phyloP scores from a whole-genome alignment of 129 eudicot genomes.

The Artemisia annua region DNA sequence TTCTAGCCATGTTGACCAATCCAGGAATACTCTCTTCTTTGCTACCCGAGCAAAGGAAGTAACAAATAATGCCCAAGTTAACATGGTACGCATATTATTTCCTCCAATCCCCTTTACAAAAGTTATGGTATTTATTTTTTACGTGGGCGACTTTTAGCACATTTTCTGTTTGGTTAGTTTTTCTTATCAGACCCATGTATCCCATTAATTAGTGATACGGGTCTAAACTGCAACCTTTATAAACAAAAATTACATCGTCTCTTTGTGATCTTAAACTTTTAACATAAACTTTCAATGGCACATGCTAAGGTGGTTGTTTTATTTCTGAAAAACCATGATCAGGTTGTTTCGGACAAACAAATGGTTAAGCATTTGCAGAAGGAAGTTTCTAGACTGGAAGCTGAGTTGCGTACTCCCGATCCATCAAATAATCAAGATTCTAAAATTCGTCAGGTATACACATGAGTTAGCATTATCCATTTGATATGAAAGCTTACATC shows the following conservation, averaged over 20 bases:
- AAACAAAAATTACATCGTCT: background rate
- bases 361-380: conserved; percentile 92
- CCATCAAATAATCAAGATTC: conserved; percentile 69
- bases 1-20: conserved; percentile 85
- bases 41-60: conserved; percentile 99
- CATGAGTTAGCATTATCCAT: background rate
- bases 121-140: too few species aligned
- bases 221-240: background rate
- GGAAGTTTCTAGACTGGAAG: conserved; percentile 93
- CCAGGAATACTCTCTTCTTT: conserved; percentile 85
- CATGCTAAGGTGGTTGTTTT: background rate
- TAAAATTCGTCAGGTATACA: conserved; percentile 65
- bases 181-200: background rate
- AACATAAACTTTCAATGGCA: background rate
- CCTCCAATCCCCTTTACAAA: too few species aligned
- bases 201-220: background rate
- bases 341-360: conserved; percentile 94
- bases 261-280: too few species aligned
- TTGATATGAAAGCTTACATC: too few species aligned
- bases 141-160: background rate
- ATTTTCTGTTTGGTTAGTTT: too few species aligned
- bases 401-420: conserved; percentile 88
- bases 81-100: conserved; percentile 64
- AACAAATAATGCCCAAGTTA: conserved; percentile 93
- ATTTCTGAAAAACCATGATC: conserved; percentile 24